phyloP scores from a whole-genome alignment of 148 eudicot genomes.

The Spergularia bocconei region DNA sequence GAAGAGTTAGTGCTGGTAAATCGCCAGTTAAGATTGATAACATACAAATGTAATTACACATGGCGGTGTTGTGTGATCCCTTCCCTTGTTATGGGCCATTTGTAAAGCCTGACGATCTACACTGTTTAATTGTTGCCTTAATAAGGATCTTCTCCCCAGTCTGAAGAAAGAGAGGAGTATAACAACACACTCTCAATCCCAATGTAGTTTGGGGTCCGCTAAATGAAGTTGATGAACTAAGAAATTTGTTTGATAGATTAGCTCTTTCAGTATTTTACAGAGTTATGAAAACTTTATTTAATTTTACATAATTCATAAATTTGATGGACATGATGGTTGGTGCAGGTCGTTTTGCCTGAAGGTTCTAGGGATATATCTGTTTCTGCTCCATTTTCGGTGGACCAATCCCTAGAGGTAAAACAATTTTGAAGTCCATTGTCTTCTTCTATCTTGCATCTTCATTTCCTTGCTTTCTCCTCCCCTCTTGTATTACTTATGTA shows the following conservation, averaged over 20 bases:
- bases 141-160: too few relatives aligned
- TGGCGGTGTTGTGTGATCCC: too few relatives aligned
- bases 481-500: background rate
- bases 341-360: conserved; percentile 94
- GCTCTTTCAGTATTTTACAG: background rate
- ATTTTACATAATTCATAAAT: background rate
- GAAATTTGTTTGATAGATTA: background rate
- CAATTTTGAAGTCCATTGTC: conserved; percentile 7
- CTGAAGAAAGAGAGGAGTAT: background rate
- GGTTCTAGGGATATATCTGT: conserved; percentile 80
- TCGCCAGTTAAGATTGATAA: too few relatives aligned
- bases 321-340: conserved; percentile 22
- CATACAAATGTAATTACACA: too few relatives aligned
- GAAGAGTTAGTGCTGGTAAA: too few relatives aligned
- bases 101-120: too few relatives aligned
- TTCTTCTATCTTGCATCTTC: background rate
- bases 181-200: background rate
- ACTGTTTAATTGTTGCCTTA: too few relatives aligned
- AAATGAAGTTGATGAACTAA: background rate
- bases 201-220: background rate
- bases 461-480: background rate
- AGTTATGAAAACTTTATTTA: background rate
- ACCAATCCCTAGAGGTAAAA: conserved; percentile 67
- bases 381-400: conserved; percentile 76
- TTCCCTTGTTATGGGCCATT: too few relatives aligned